phyloP scores from a whole-genome alignment of 2,329 filamentous ascomycete genomes.

The Dactylellina parvicollis region DNA sequence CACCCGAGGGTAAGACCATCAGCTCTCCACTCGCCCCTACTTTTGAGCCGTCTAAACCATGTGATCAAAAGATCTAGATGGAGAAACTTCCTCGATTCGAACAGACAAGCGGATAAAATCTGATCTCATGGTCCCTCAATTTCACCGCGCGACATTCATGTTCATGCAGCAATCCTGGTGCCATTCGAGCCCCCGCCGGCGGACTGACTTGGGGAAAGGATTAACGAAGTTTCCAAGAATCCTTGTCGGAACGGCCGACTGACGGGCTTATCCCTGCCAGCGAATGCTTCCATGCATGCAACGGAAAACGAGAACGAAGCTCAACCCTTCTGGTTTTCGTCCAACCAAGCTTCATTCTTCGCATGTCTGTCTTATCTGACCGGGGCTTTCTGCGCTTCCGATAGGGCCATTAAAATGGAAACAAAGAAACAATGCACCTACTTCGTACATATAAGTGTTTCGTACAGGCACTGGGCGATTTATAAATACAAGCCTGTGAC shows the following conservation, averaged over 20 bases:
- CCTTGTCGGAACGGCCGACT: conserved; percentile 42
- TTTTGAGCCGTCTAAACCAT: conserved; percentile 41
- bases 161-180: conserved; percentile 23
- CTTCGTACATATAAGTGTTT: conserved; percentile 50
- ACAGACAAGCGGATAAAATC: conserved; percentile 51
- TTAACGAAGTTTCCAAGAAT: conserved; percentile 34
- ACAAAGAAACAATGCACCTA: conserved; percentile 44
- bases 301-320: conserved; percentile 46
- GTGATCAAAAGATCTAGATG: conserved; percentile 32
- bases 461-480: conserved; percentile 39
- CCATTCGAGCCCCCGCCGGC: conserved; percentile 18
- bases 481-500: conserved; percentile 41
- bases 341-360: conserved; percentile 35
- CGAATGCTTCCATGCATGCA: conserved; percentile 51
- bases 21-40: conserved; percentile 5
- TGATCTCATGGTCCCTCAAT: conserved; percentile 49
- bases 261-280: conserved; percentile 45
- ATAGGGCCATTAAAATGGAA: conserved; percentile 52
- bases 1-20: conserved; percentile 14
- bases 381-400: conserved; percentile 29
- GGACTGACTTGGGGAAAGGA: conserved; percentile 36
- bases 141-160: conserved; percentile 48
- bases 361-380: conserved; percentile 51
- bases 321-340: conserved; percentile 34
- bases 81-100: conserved; percentile 40